phyloP scores from a whole-genome alignment of 73 alveolate species.

The Paramecium primaurelia region DNA sequence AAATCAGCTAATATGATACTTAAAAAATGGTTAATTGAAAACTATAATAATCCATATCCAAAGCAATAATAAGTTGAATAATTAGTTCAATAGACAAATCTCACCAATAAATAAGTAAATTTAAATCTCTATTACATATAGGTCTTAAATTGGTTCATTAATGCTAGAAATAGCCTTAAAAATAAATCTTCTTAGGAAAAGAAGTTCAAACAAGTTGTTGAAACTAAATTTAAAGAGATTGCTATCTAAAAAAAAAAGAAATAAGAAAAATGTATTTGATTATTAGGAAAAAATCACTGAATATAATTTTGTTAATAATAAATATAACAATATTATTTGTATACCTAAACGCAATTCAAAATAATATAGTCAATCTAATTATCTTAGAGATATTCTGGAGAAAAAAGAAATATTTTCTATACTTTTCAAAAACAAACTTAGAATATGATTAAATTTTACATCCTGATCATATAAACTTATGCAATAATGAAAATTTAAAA shows the following conservation, averaged over 20 bases:
- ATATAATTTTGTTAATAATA: neutral
- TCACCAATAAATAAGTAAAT: neutral
- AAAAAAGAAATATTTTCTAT: no score
- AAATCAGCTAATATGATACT: slow-evolving; percentile 11
- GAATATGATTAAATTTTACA: no score
- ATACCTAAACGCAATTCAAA: neutral
- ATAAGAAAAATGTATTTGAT: neutral
- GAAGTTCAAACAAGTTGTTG: neutral
- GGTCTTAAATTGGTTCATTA: slow-evolving; percentile 38
- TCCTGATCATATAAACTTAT: no score
- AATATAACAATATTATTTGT: neutral
- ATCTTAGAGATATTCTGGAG: neutral
- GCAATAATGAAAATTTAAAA: no score
- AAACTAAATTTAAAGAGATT: neutral
- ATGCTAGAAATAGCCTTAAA: slow-evolving; percentile 31
- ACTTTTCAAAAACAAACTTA: no score
- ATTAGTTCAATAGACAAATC: neutral
- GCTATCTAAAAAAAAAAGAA: neutral
- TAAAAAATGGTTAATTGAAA: slow-evolving; percentile 27
- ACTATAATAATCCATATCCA: slow-evolving; percentile 13
- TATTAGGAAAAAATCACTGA: neutral
- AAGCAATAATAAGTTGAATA: neutral
- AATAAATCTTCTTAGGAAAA: neutral
- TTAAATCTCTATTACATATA: neutral
- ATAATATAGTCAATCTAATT: no score